A percentile compares a stretch with the other conserved stretches of the same genome.
These are phyloP conservation scores for Martiniozyma asiatica DNA, from an alignment of 1,139 yeast species.

Conservation along the genomic window DNA sequence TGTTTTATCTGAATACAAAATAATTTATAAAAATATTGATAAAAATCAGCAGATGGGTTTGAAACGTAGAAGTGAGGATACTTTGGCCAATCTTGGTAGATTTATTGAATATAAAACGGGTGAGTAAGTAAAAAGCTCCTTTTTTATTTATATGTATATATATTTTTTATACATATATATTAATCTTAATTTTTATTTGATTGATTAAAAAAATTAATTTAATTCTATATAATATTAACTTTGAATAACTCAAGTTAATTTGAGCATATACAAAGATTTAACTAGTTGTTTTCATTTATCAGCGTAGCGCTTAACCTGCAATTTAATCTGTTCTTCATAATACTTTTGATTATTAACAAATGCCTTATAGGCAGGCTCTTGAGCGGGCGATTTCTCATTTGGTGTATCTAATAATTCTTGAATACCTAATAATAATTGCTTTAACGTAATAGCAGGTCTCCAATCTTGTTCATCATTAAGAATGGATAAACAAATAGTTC, in stretches of 20 bases:
- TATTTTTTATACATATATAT: neutral
- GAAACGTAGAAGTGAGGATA: slow-evolving; percentile 59
- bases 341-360: slow-evolving; percentile 53
- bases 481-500: slow-evolving; percentile 86
- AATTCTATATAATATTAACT: too few species aligned
- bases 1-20: slow-evolving; percentile 35
- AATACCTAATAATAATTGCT: slow-evolving; percentile 81
- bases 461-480: slow-evolving; percentile 94
- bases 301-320: slow-evolving; percentile 67
- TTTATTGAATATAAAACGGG: slow-evolving; percentile 68
- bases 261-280: too few species aligned
- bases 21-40: slow-evolving; percentile 53
- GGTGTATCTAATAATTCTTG: slow-evolving; percentile 87
- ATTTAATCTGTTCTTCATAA: slow-evolving; percentile 67
- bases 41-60: slow-evolving; percentile 47
- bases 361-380: slow-evolving; percentile 90
- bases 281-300: slow-evolving; percentile 12
- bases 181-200: too few species aligned
- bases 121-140: slow-evolving; percentile 7
- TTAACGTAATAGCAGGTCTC: slow-evolving; percentile 93
- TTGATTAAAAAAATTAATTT: too few species aligned
- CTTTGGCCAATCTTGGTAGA: slow-evolving; percentile 52
- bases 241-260: too few species aligned
- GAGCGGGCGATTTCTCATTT: slow-evolving; percentile 94
- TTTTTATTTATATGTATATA: neutral